Base-by-base conservation (phyloP, 345 rosid species). In the Aurinia saxatilis region DNA sequence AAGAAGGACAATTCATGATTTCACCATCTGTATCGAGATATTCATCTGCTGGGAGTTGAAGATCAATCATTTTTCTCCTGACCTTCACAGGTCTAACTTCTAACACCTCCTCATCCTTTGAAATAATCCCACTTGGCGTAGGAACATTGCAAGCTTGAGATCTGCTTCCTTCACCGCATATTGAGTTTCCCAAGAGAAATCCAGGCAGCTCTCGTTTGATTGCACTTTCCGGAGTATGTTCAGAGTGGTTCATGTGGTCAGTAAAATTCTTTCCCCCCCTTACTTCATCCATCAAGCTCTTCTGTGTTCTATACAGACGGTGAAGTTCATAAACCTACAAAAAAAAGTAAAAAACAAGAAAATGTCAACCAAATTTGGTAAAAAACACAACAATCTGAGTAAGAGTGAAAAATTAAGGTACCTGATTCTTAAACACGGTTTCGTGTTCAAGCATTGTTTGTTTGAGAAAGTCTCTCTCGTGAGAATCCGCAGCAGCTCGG, bases 11-110 rank as follows among this genome's bases (percentile, higher is more conserved):
- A 61, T 67, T 76, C 62, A 62, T 35, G 45, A 50, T 81, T 1
- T 62, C 67, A 50, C 78, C 82, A 53, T 80, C 95, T 5, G 75
- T 74, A 59, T 84, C 88, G 38, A 86, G 80, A 77, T n/a, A n/a
- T n/a, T n/a, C n/a, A n/a, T 86, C 91, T 0, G 91, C 93, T 2
- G 96, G 95, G 58, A 84, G 91, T 57, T 77, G 95, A 75, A 89
- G 92, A 78, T 92, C 98, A 53, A 87, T 72, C 82, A 82, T 78
- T 71, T 65, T 84, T 75, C 85, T 87, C 77, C 95, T 70, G 63
- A 81, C 79, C 70, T 87, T 89, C 27, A 79, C 40, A 21, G 98
- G 93, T 70, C 95, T 81, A 57, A 82, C 78, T 57, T 82, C 87
- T 23, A 83, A 40, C 53, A 82, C 75, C 59, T 88, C 88, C 36